phyloP scores from a whole-genome alignment of 1,284 basidiomycete genomes.

The Dichomitus squalens region DNA sequence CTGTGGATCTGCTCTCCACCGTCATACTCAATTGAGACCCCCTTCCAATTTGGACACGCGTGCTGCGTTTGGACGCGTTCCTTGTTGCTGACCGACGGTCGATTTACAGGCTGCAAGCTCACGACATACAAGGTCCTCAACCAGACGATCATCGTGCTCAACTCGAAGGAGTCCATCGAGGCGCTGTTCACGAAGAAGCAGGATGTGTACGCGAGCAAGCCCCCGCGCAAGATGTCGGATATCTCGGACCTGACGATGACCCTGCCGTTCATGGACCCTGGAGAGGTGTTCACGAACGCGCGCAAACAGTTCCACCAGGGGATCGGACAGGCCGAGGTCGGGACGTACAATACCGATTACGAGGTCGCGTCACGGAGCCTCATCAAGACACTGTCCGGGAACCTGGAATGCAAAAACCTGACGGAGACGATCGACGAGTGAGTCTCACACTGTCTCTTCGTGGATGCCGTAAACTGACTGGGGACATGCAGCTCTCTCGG shows the following conservation, averaged over 20 bases:
- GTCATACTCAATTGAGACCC: too few species aligned
- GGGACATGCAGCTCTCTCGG: constrained; percentile 18
- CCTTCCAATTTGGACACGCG: neutral
- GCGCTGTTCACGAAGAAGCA: constrained; percentile 32
- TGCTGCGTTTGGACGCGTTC: neutral
- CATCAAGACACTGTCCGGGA: constrained; percentile 10
- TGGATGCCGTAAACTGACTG: neutral
- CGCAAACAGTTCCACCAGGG: constrained; percentile 25
- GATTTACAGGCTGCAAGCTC: constrained; percentile 19
- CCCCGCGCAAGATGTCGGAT: constrained; percentile 23
- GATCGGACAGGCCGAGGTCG: constrained; percentile 13
- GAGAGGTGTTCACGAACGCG: constrained; percentile 20
- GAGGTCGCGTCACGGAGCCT: constrained; percentile 19
- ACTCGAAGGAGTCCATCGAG: constrained; percentile 29
- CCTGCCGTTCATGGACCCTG: constrained; percentile 27
- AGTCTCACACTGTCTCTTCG: neutral
- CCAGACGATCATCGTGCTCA: constrained; percentile 28
- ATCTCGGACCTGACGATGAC: constrained; percentile 23
- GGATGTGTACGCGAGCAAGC: constrained; percentile 26
- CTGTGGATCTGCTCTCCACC: too few species aligned
- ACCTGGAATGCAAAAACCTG: constrained; percentile 11
- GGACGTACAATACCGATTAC: constrained; percentile 18
- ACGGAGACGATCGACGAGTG: constrained; percentile 17
- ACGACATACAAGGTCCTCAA: constrained; percentile 24
- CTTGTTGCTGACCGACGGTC: neutral